Evolutionary conservation across 2,329 filamentous ascomycete genomes (phyloP), one percentile per base, ranked within the genome.

Genomic region (Ophiocordyceps robertsii): DNA sequence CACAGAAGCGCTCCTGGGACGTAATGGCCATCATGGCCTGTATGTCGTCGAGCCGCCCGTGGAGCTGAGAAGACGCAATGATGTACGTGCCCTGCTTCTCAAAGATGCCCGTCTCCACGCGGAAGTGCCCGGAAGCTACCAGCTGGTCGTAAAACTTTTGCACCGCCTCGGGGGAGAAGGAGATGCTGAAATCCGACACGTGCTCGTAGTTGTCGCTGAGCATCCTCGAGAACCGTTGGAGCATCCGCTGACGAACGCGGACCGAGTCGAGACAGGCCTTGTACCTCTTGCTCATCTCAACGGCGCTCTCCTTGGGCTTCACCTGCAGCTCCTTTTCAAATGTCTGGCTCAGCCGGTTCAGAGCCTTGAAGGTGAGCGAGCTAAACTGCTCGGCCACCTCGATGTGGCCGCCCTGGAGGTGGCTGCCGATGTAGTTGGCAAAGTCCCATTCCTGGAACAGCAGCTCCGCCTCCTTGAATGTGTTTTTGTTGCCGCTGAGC

Each of bases 371-470:
- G 1, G 92, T 96, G 47, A 98, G 72, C 24, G 86, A 86, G 59
- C 82, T 93, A 61, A 98, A 98, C 59, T 98, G 92, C 66, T 96
- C 92, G 2, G 92, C 92, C 36, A 96, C 92, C 64, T 96, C 90
- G 35, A 96, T 84, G 59, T 96, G 88, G 47, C 92, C 93, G 29
- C 86, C 84, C 52, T 93, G 82, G n/a, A 98, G 73, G 58, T 92
- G 84, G 39, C 85, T 78, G 24, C 90, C 92, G 44, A 98, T 86
- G 53, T 89, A 81, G 55, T 96, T 96, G 42, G 85, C 93, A 56
- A 96, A 96, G 44, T 88, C 87, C 92, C 92, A 98, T 63, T 98
- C 92, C 55, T 95, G 88, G 58, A 95, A 93, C 39, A 98, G 67
- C 49, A 98, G 83, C 68, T 98, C 92, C 7, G 92, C 92, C 61